Evolutionary conservation across 2,329 filamentous ascomycete genomes (phyloP).

Genomic region (Xylariaceae sp.): DNA sequence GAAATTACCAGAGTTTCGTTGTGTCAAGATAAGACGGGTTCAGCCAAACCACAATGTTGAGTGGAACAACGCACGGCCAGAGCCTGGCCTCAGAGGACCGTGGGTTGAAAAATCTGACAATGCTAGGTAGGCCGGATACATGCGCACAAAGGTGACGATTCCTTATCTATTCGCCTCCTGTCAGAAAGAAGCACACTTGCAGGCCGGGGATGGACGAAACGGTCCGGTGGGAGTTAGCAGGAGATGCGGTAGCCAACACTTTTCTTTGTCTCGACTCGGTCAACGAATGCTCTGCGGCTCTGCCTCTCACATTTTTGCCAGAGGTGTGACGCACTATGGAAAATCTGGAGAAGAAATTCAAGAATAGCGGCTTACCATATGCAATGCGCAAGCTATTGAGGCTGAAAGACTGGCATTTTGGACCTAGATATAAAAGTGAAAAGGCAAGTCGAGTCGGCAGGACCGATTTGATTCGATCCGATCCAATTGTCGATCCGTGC

Average conservation of each 20-base stretch:
- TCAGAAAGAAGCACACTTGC: background rate
- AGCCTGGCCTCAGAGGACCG: background rate
- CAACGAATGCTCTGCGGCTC: slow-evolving; percentile 1
- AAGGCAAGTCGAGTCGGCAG: background rate
- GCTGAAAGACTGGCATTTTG: background rate
- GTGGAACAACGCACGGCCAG: background rate
- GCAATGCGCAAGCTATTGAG: background rate
- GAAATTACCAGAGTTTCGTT: background rate
- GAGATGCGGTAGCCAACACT: slow-evolving; percentile 1
- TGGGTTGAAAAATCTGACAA: background rate
- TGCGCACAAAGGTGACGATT: background rate
- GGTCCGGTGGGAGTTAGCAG: slow-evolving; percentile 1
- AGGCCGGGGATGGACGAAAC: background rate
- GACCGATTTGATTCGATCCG: background rate
- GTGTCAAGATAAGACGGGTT: background rate
- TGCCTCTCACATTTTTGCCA: background rate
- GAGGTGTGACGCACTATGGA: background rate
- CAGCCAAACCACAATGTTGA: background rate
- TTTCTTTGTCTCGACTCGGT: slow-evolving; percentile 10
- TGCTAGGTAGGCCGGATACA: background rate
- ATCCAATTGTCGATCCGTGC: background rate
- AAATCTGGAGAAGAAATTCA: background rate
- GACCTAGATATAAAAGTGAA: background rate
- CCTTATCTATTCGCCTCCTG: slow-evolving; percentile 6
- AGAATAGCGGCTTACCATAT: background rate